Conservation (phyloP, 371 early-diverging fungal species). For the Dichotomocladium elegans region DNA sequence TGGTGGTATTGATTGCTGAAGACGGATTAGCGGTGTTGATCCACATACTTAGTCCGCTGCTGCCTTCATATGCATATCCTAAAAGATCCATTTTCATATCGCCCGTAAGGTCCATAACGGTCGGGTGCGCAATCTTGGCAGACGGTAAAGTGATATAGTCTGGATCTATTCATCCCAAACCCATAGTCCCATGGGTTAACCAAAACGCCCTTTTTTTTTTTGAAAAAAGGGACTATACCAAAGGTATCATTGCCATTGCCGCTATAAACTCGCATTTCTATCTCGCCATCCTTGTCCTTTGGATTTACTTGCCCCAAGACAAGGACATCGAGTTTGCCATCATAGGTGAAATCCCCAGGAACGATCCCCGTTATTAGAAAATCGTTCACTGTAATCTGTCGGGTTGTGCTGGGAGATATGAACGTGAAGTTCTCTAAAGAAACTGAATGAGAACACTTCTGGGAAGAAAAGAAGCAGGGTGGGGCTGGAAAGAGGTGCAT, state of each 20-base stretch:
- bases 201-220: not conserved
- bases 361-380: constrained; percentile 72
- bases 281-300: constrained; percentile 23
- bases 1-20: constrained; percentile 9
- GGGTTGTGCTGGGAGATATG: constrained; percentile 14
- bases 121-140: constrained; percentile 64
- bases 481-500: constrained; percentile 3
- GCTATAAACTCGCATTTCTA: constrained; percentile 64
- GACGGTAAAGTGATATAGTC: constrained; percentile 46
- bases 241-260: constrained; percentile 69
- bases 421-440: constrained; percentile 30
- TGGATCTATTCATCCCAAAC: constrained; percentile 22
- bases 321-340: constrained; percentile 81
- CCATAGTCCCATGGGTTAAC: not conserved
- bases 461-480: not conserved
- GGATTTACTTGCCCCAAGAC: constrained; percentile 59
- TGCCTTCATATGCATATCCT: constrained; percentile 57
- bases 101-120: constrained; percentile 78
- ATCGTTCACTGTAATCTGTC: constrained; percentile 19
- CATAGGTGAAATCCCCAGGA: constrained; percentile 83
- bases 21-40: constrained; percentile 34
- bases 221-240: too few species aligned
- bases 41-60: constrained; percentile 50
- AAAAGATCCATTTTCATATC: constrained; percentile 76
- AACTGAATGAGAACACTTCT: too few species aligned